Evolutionary conservation across 2,329 filamentous ascomycete genomes (phyloP).

Genomic region (Rutstroemia sp.): DNA sequence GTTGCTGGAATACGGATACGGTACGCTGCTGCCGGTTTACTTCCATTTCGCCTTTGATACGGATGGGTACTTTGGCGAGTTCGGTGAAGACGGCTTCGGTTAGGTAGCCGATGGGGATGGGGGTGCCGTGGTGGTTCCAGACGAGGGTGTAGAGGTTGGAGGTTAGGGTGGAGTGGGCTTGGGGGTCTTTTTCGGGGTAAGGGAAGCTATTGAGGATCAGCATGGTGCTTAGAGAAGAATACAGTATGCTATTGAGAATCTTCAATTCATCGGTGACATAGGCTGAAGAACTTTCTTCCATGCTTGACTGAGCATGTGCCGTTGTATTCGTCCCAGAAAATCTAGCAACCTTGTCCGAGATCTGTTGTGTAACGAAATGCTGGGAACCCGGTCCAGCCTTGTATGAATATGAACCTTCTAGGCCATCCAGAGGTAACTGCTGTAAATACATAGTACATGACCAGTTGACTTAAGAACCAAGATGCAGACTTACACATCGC

Average conservation of each 20-base stretch:
- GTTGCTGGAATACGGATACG: slow-evolving; percentile 51
- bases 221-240: not conserved
- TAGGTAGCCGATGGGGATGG: slow-evolving; percentile 54
- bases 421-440: not conserved
- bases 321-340: too few relatives aligned
- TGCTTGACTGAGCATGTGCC: not conserved
- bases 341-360: too few relatives aligned
- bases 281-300: not conserved
- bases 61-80: slow-evolving; percentile 40
- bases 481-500: slow-evolving; percentile 43
- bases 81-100: slow-evolving; percentile 42
- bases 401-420: not conserved
- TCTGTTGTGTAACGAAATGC: too few relatives aligned
- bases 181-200: slow-evolving; percentile 55
- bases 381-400: not conserved
- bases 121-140: slow-evolving; percentile 50
- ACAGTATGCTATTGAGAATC: not conserved
- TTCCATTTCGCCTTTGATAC: slow-evolving; percentile 49
- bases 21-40: slow-evolving; percentile 54
- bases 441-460: too few relatives aligned
- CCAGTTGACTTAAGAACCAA: not conserved
- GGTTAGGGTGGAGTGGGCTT: slow-evolving; percentile 46
- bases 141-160: slow-evolving; percentile 60
- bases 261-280: not conserved
- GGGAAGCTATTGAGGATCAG: slow-evolving; percentile 56